These are phyloP conservation scores for Cercospora zeina DNA, from an alignment of 2,329 filamentous ascomycete genomes.

Conservation along the genomic window DNA sequence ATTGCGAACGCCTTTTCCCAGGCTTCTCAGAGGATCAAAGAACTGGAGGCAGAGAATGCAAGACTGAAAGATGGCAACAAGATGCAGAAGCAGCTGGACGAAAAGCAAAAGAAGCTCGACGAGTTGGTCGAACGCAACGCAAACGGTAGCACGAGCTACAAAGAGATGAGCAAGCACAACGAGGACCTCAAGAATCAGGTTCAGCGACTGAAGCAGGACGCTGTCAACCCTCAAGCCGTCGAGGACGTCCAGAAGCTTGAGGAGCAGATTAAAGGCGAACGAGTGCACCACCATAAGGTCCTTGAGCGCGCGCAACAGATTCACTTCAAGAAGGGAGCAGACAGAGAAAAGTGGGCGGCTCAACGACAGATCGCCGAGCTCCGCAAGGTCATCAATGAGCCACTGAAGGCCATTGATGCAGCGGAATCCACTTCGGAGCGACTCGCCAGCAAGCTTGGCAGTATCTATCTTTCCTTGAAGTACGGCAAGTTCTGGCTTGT, in stretches of 20 bases:
- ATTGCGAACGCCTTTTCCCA: background rate
- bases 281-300: too few relatives aligned
- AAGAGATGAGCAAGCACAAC: background rate
- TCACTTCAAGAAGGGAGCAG: too few relatives aligned
- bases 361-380: background rate
- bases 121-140: too few relatives aligned
- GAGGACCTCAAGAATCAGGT: background rate
- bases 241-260: too few relatives aligned
- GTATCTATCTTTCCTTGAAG: background rate
- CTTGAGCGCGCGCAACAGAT: too few relatives aligned
- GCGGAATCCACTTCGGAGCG: background rate
- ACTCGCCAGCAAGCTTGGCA: background rate
- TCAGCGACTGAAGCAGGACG: too few relatives aligned
- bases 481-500: background rate
- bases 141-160: background rate
- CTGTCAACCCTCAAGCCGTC: too few relatives aligned
- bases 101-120: background rate
- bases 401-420: background rate
- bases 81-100: background rate
- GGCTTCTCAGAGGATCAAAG: background rate
- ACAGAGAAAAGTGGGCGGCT: too few relatives aligned
- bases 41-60: background rate
- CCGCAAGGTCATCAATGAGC: background rate
- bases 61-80: background rate
- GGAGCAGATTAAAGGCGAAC: too few relatives aligned